Evolutionary conservation across 495 filamentous ascomycete species (phyloP), one percentile per base, ranked within the genome.

Genomic region (Hyaloscypha finlandica): DNA sequence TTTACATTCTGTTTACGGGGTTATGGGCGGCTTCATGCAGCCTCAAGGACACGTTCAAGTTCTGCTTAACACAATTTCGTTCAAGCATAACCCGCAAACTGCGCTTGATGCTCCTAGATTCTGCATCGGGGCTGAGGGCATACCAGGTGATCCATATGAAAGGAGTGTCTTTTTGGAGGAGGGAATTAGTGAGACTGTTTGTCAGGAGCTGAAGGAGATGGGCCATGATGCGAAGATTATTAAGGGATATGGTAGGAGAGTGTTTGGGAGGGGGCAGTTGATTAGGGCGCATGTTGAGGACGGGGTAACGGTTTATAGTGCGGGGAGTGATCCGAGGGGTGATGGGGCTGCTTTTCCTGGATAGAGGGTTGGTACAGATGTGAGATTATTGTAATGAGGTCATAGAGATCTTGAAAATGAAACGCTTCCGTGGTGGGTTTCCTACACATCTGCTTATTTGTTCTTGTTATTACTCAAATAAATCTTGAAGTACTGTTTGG

Each of bases 1-100:
- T 20, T 77, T 99, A 65, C 90, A 97, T 73, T 87, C 86, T 48
- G 92, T 97, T 0, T 96, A 92, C 70, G 96, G 95, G 56, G 93
- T 97, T 58, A 98, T 98, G 95, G 95, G 95, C 67, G 95, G 95
- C 37, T 97, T 94, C 78, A 98, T 99, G 96, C 95, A 99, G 81
- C 95, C 95, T 0, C 95, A 98, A 80, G 95, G 95, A 11, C 95
- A 99, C 73, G 92, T 98, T 16, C 95, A 99, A 77, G 92, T 97
- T 3, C 78, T 99, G 60, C 83, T 98, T 8, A 97, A 96, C 65
- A 92, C 96, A 87, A 77, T 96, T 4, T 88, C 90, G 0, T 97
- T 95, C 75, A 86, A 88, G n/a, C 83, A 91, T 71, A 89, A 86
- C 63, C 92, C 93, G 33, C 95, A 99, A 81, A 88, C 90, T 37